Conservation (phyloP, 176 grass and related monocot genomes). For the barley (Hordeum vulgare) region DNA sequence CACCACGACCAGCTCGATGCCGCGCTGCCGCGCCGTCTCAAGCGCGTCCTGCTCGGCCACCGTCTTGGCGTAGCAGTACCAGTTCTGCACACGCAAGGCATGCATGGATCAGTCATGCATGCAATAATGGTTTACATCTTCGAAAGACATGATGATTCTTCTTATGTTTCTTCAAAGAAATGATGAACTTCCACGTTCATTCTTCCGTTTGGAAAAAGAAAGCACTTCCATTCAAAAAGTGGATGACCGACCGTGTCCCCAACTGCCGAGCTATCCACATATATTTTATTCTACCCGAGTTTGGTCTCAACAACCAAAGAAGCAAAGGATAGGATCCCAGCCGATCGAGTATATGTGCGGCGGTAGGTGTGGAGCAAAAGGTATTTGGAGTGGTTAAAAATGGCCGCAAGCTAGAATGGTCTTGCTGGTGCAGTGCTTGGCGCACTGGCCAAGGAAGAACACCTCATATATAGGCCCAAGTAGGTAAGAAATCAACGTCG, state of each 20-base stretch:
- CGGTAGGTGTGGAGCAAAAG: constrained; percentile 14
- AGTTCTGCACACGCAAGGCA: constrained; percentile 31
- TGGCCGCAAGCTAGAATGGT: neutral
- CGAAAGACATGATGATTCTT: neutral
- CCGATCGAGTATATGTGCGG: neutral
- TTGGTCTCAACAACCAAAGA: neutral
- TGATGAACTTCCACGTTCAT: neutral
- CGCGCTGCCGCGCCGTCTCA: constrained; percentile 29
- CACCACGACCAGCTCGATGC: constrained; percentile 45
- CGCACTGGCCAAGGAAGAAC: neutral
- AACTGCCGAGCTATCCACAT: neutral
- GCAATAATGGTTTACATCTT: neutral
- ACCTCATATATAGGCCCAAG: neutral
- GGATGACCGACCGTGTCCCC: neutral
- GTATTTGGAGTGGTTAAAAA: constrained; percentile 13
- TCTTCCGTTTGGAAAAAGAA: neutral
- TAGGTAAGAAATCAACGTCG: constrained; percentile 22
- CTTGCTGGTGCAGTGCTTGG: neutral
- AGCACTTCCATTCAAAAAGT: neutral
- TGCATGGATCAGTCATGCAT: neutral
- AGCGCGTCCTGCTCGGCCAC: constrained; percentile 54
- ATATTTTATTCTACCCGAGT: neutral
- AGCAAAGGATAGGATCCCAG: neutral
- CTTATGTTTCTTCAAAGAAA: neutral
- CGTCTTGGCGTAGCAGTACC: constrained; percentile 87